Percentiles rank a stretch among this genome's conserved stretches.
Conservation (phyloP, 176 grass and related monocot species). For the Musa troglodytarum region DNA sequence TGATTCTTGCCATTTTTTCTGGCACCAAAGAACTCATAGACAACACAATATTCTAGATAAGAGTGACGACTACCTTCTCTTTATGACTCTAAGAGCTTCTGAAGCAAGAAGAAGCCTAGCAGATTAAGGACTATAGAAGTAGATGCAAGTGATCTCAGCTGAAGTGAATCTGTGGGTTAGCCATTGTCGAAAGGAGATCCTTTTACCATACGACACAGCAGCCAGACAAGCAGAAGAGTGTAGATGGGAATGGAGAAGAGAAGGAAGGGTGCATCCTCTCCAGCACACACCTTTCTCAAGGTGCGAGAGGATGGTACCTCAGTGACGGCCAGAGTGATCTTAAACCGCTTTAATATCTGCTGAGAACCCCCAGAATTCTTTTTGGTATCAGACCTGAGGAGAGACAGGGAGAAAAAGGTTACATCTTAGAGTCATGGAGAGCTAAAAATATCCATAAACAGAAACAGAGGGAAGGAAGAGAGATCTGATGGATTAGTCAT, state of each 20-base stretch:
- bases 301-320: conserved; percentile 28
- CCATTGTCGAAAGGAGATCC: conserved; percentile 70
- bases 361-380: conserved; percentile 29
- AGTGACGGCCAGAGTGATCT: conserved; percentile 56
- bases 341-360: conserved; percentile 17
- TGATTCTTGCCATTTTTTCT: conserved; percentile 42
- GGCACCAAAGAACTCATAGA: background rate
- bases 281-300: conserved; percentile 46
- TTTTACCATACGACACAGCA: conserved; percentile 19
- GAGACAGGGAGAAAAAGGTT: background rate
- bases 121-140: background rate
- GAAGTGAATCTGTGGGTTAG: conserved; percentile 22
- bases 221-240: conserved; percentile 29
- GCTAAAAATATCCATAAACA: background rate
- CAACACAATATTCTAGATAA: background rate
- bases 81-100: background rate
- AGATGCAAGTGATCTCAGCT: background rate
- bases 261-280: conserved; percentile 24
- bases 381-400: conserved; percentile 13
- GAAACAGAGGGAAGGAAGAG: background rate
- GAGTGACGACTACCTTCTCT: too few species aligned
- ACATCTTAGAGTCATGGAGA: background rate
- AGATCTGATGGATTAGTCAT: background rate
- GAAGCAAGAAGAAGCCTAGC: background rate
- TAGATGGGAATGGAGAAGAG: conserved; percentile 24